Evolutionary conservation across 495 filamentous ascomycete genomes (phyloP), one percentile per base, ranked within the genome.

Genomic region (Penicillium malachiteum): DNA sequence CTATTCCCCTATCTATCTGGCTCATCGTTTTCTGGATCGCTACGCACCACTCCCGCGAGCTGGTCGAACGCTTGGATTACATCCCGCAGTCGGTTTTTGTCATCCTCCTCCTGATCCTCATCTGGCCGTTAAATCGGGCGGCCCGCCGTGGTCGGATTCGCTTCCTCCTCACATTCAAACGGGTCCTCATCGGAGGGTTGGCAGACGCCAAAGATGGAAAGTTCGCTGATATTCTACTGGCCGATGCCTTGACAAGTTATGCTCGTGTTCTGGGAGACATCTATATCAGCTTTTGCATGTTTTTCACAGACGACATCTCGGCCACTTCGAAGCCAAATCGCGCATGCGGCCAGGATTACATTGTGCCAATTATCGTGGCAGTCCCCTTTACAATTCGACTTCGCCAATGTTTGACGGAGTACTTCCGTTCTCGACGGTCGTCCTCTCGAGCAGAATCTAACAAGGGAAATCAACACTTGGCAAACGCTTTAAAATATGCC

Each of bases 241-340:
- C 94, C 7, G 94, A 98, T 79, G 92, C 88, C 34, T 73, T 98
- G 55, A 98, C 94, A 8, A 93, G 88, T 59, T 98, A 97, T 69
- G 87, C 94, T 41, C 96, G 92, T 62, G 85, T 96, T 26, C 75
- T 97, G 2, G 92, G 85, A 4, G 95, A 97, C 68, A 72, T 96
- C n/a, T 94, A 87, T 67, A 84, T 96, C 46, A 84, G 86, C 32
- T 73, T 89, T 40, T 97, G 91, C 81, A 96, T 96, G 91, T 92
- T 96, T 71, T 80, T 96, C 59, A 73, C 74, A 9, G 67, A 77
- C 0, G 80, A 81, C 9, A 77, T 84, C 30, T 87, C 85, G 18
- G 87, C 90, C 5, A 96, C 92, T 12, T 84, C 82, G 8, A 84
- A 84, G 38, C 92, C 94, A 5, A 84, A 96, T 67, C 84, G 94